Percentiles rank a stretch among this genome's conserved stretches.
Conservation (phyloP, 345 rosid species). For the Fremontodendron californicum region DNA sequence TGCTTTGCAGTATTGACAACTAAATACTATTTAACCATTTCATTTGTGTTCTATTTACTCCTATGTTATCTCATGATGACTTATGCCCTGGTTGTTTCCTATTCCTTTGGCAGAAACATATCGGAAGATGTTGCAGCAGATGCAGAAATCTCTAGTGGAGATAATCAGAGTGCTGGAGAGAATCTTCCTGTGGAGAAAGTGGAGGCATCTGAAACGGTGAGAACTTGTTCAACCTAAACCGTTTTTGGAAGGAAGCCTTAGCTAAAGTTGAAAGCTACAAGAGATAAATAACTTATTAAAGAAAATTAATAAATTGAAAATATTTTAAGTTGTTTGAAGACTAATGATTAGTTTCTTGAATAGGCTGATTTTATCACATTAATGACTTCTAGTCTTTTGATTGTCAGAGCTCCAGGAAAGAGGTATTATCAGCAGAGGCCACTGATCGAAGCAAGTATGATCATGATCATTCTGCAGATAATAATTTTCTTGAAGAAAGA, state of each 20-base stretch:
- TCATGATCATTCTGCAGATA: slow-evolving; percentile 37
- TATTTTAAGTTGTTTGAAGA: background rate
- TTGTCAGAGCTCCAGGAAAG: slow-evolving; percentile 48
- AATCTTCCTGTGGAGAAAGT: slow-evolving; percentile 46
- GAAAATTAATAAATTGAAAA: background rate
- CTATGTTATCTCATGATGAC: slow-evolving; percentile 2
- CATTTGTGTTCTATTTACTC: background rate
- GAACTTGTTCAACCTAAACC: slow-evolving; percentile 21
- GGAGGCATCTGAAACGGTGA: slow-evolving; percentile 49
- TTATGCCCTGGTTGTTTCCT: slow-evolving; percentile 3
- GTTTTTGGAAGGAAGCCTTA: background rate
- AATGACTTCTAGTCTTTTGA: slow-evolving; percentile 11
- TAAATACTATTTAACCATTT: background rate
- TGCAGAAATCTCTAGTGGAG: slow-evolving; percentile 53
- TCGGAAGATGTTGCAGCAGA: slow-evolving; percentile 50
- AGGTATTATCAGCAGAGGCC: slow-evolving; percentile 38
- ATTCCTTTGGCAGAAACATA: slow-evolving; percentile 45
- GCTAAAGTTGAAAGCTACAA: background rate
- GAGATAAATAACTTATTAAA: background rate
- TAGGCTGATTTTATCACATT: slow-evolving; percentile 5
- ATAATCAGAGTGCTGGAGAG: slow-evolving; percentile 44
- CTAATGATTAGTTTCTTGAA: background rate
- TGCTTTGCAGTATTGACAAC: background rate
- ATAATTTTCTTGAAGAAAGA: slow-evolving; percentile 44
- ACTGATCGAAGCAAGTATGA: slow-evolving; percentile 40